Base-by-base conservation (phyloP, 1,139 yeast species). In the Yamadazyma sp. region DNA sequence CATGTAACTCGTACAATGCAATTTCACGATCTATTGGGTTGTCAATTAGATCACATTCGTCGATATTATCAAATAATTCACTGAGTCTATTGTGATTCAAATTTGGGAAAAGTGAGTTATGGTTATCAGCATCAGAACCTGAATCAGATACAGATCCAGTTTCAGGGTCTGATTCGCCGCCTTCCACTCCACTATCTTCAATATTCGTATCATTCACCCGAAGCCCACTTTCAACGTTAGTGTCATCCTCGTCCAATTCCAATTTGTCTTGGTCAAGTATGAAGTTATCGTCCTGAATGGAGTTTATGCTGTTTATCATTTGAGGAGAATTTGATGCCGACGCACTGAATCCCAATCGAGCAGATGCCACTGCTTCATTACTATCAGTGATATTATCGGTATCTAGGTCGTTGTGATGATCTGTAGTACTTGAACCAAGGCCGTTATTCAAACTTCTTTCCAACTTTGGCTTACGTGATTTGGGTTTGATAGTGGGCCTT, bases 301-400 rank as follows among this genome's bases (percentile, higher is more conserved):
- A 48, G 41, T 56, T 61, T 25, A 67, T 54, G 32, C 64, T 66
- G 40, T 59, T 63, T 32, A 67, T 43, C 64, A 68, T 67, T 44
- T 67, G 73, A 1, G 76, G 76, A 6, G 75, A 67, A 42, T 57
- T 64, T 0, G 73, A 63, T 4, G 71, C 63, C 5, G 73, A 67
- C 1, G 67, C 59, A 38, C 58, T 54, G 36, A 67, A 67, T 20
- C 65, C 49, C 18, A 48, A 29, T 29, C 41, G 40, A 3, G 46
- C 14, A 2, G 33, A 18, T 6, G 23, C 29, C n/a, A 20, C 39
- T 3, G 32, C 15, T 22, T 41, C 38, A 20, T 31, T 26, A 20
- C n/a, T 33, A n/a, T 40, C 37, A 28, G 37, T 33, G 2, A 15
- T 27, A 23, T 27, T 33, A 16, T 28, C 35, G 7, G 23, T 29